phyloP scores from a whole-genome alignment of 2,329 filamentous ascomycete genomes.

The Colletotrichum sp. region DNA sequence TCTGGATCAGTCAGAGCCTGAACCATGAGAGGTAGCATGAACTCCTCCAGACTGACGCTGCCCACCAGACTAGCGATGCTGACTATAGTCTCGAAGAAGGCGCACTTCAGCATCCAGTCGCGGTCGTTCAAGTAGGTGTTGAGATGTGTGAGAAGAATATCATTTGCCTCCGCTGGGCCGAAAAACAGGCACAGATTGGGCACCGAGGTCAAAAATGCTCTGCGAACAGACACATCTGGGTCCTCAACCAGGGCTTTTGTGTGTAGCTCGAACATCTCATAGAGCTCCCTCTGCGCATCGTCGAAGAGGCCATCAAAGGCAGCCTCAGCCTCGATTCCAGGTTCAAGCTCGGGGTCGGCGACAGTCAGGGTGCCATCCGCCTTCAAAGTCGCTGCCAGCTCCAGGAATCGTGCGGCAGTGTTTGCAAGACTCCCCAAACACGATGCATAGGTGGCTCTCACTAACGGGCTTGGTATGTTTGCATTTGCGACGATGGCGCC shows the following conservation, averaged over 20 bases:
- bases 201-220: slow-evolving; percentile 91
- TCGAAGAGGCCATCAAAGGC: slow-evolving; percentile 87
- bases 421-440: slow-evolving; percentile 88
- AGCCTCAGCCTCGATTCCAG: slow-evolving; percentile 68
- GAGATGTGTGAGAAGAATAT: slow-evolving; percentile 93
- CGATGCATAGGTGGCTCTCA: slow-evolving; percentile 90
- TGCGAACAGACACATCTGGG: slow-evolving; percentile 80
- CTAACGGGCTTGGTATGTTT: slow-evolving; percentile 67
- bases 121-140: slow-evolving; percentile 97
- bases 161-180: slow-evolving; percentile 87
- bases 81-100: slow-evolving; percentile 94
- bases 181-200: slow-evolving; percentile 95
- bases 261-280: slow-evolving; percentile 84
- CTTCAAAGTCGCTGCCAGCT: slow-evolving; percentile 87
- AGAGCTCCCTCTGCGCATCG: slow-evolving; percentile 80
- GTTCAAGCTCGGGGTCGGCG: slow-evolving; percentile 80
- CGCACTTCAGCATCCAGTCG: slow-evolving; percentile 95
- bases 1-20: slow-evolving; percentile 93
- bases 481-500: slow-evolving; percentile 51
- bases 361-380: slow-evolving; percentile 82
- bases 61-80: slow-evolving; percentile 92
- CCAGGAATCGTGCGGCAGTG: slow-evolving; percentile 83
- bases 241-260: slow-evolving; percentile 92
- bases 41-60: slow-evolving; percentile 88
- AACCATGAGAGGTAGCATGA: slow-evolving; percentile 93